Base-by-base conservation (phyloP, 768 basidiomycete species). In the Phaeolepiota aurea region DNA sequence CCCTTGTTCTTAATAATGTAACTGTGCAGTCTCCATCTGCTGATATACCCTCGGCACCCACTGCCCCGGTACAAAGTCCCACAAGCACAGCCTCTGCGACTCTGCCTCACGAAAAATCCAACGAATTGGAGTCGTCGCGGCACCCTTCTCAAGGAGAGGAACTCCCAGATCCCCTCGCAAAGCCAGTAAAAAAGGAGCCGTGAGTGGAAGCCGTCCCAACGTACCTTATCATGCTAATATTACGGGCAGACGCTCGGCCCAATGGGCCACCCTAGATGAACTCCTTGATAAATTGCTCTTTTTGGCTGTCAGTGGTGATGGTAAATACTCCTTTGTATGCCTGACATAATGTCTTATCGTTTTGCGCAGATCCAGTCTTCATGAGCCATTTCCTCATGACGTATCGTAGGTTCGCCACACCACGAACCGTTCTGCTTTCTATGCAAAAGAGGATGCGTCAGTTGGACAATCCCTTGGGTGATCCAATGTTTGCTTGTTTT, bases 401-500 rank as follows among this genome's bases (percentile, higher is more conserved):
- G 5, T 90, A 87, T 54, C 82, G 88, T 22, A 71, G 86, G 44
- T 92, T 91, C 55, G 74, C 87, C 28, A 82, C 73, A 22, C 87
- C 88, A 5, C 76, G 88, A 31, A 81, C 72, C 43, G 64, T 92
- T 13, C 65, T 92, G n/a, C 66, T 89, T 33, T 82, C 86, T 3
- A 87, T 92, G 82, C 85, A 89, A 58, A 85, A 87, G 54, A 79
- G 86, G 35, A 82, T 90, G 74, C 76, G 83, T 22, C 77, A 82
- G 47, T 64, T 91, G 11, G 82, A 84, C 52, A 74, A 74, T 40
- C 76, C 81, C 13, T 71, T 74, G 10, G 77, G 77, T 4, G 87
- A 91, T 63, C 82, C 83, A 1, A 82, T 89, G 77, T 84, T 90
- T 59, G 85, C 86, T 5, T 84, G 80, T 50, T 90, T 82, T 59